Evolutionary conservation across 2,329 filamentous ascomycete species (phyloP).

Genomic region (Colletotrichum navitas): DNA sequence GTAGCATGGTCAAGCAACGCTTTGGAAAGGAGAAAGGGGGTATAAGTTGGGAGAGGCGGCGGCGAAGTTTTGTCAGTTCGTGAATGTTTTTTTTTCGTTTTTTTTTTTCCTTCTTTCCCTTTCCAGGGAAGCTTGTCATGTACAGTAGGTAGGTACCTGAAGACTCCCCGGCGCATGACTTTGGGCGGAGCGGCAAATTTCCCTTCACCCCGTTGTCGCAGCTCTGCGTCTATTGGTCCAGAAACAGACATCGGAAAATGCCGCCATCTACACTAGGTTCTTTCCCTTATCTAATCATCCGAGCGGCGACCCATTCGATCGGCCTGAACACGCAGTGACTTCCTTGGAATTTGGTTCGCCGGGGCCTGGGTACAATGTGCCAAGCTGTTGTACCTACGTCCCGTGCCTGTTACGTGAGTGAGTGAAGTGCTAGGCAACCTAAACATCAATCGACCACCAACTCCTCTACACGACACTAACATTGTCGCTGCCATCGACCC

Average conservation of each 20-base stretch:
- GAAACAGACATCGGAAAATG: constrained; percentile 45
- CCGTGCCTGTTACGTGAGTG: constrained; percentile 32
- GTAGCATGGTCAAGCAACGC: constrained; percentile 52
- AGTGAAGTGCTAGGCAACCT: constrained; percentile 31
- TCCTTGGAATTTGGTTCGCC: constrained; percentile 21
- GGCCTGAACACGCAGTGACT: constrained; percentile 14
- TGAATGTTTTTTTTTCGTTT: constrained; percentile 37
- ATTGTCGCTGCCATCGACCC: constrained; percentile 16
- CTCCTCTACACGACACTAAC: constrained; percentile 27
- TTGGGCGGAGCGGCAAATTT: constrained; percentile 48
- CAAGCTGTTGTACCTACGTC: constrained; percentile 35
- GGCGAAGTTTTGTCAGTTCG: constrained; percentile 29
- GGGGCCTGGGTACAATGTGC: constrained; percentile 29
- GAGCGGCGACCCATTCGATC: constrained; percentile 23
- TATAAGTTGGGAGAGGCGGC: constrained; percentile 21
- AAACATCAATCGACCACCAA: constrained; percentile 27
- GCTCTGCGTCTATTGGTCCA: constrained; percentile 48
- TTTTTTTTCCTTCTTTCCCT: neutral
- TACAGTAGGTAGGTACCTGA: neutral
- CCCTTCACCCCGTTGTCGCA: constrained; percentile 45
- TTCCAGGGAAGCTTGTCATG: constrained; percentile 28
- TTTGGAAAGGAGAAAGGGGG: constrained; percentile 10
- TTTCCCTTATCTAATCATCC: constrained; percentile 47
- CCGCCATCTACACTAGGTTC: neutral
- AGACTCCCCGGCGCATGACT: constrained; percentile 47